phyloP scores from a whole-genome alignment of 345 rosid species.

The Euphorbia lathyris region DNA sequence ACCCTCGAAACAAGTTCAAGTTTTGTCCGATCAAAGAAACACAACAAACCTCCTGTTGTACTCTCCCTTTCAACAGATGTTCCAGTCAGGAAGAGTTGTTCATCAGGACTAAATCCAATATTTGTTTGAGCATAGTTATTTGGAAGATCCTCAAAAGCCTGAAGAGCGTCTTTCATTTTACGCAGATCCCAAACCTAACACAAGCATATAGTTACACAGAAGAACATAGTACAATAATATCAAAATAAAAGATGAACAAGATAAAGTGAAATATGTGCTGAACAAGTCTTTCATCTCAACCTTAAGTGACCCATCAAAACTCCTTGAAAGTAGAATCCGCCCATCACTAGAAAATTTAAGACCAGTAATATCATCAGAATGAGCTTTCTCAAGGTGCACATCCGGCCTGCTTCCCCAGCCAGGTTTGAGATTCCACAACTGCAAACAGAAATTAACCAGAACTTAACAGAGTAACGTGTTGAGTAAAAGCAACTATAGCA shows the following conservation, averaged over 20 bases:
- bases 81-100: slow-evolving; percentile 84
- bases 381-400: slow-evolving; percentile 67
- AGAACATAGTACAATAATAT: slow-evolving; percentile 1
- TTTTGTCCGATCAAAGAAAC: slow-evolving; percentile 77
- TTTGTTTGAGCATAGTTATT: slow-evolving; percentile 92
- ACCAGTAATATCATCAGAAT: slow-evolving; percentile 85
- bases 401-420: slow-evolving; percentile 99
- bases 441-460: slow-evolving; percentile 1
- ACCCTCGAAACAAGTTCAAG: slow-evolving; percentile 88
- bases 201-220: slow-evolving; percentile 11
- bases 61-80: slow-evolving; percentile 90
- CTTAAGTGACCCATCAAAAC: slow-evolving; percentile 88
- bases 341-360: slow-evolving; percentile 93
- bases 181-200: slow-evolving; percentile 95
- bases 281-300: slow-evolving; percentile 34
- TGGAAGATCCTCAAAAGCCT: slow-evolving; percentile 82
- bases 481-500: background rate
- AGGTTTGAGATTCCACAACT: slow-evolving; percentile 93
- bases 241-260: slow-evolving; percentile 10
- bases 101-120: slow-evolving; percentile 87
- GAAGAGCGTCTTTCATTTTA: slow-evolving; percentile 66
- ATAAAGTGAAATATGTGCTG: slow-evolving; percentile 3
- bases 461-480: background rate
- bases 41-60: slow-evolving; percentile 74
- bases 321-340: slow-evolving; percentile 68